Conservation (phyloP, 1,284 basidiomycete genomes). For the Cutaneotrichosporon cavernicola region DNA sequence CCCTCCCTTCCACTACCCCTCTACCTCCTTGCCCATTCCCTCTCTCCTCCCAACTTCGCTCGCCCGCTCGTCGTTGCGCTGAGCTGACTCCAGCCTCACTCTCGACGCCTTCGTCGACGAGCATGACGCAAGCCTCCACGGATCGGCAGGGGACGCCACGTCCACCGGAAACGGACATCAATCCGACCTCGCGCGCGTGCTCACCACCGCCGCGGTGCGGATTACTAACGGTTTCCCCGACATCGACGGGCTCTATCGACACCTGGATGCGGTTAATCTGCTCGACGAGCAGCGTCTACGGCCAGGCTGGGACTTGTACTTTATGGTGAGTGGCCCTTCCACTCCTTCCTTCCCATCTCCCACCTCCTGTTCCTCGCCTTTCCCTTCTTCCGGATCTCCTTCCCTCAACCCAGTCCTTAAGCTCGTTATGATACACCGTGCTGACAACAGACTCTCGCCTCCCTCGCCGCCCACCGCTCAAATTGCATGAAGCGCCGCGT, state of each 20-base stretch:
- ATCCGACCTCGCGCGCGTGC: constrained; percentile 47
- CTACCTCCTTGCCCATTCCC: neutral
- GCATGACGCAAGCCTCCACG: constrained; percentile 61
- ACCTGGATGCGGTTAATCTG: constrained; percentile 70
- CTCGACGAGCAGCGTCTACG: constrained; percentile 70
- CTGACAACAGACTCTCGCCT: constrained; percentile 68
- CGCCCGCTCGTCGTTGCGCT: neutral
- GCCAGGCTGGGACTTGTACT: constrained; percentile 91
- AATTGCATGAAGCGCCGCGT: constrained; percentile 98
- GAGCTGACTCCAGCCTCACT: constrained; percentile 43
- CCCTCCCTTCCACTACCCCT: neutral
- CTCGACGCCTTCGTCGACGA: constrained; percentile 67
- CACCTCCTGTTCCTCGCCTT: too few relatives aligned
- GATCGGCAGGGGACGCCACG: constrained; percentile 14
- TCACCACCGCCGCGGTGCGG: constrained; percentile 58
- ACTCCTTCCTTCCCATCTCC: neutral
- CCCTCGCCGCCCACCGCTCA: constrained; percentile 78
- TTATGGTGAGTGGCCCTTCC: constrained; percentile 67
- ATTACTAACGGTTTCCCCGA: constrained; percentile 70
- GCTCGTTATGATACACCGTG: neutral
- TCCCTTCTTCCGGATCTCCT: neutral
- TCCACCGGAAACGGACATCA: constrained; percentile 21
- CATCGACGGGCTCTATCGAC: constrained; percentile 60
- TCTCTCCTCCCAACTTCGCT: neutral
- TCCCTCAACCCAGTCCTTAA: neutral